Base-by-base conservation (phyloP, 2,329 filamentous ascomycete genomes). In the Colletotrichum siamense region DNA sequence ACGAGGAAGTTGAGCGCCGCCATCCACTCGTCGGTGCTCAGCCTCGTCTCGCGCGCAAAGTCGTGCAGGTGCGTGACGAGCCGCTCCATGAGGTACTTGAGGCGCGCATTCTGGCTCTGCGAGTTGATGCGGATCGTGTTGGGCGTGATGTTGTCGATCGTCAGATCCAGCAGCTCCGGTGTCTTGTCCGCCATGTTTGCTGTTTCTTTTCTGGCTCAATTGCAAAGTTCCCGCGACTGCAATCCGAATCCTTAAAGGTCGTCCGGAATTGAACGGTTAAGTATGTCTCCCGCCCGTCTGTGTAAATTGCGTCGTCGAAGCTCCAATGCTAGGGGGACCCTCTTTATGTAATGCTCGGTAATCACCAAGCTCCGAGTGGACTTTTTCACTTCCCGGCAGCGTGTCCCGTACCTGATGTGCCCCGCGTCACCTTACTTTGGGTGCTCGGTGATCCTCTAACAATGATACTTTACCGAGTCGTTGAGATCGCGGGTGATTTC, bases 21-120 rank as follows among this genome's bases (percentile, higher is more conserved):
- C 91, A 93, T 93, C 94, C 94, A 96, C 86, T 96, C 94, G 4
- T 90, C 85, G 6, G 92, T 94, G 79, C 91, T 94, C 32, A 96
- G 88, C 59, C 94, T 86, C 1, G 94, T 95, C 82, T 96, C 94
- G 39, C 94, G 89, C 2, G 93, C 93, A 82, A 95, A 95, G 83
- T 95, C 93, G 83, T 96, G 94, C 0, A 96, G 85, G 83, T 96
- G 94, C 3, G 90, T 90, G 32, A 95, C 92, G 2, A 95, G 88
- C 8, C 93, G 87, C 79, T 95, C 92, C 72, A 96, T 87, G 26
- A 96, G 83, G 81, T 94, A 95, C 79, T 90, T 93, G 71, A 94
- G 84, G 16, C 94, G 89, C 8, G 88, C 84, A 79, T 95, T 89
- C 4, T 86, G 81, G 80, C 91, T 90, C 83, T 92, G 89, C 0